phyloP scores from a whole-genome alignment of 495 filamentous ascomycete species.

The Rostrohypoxylon terebratum region DNA sequence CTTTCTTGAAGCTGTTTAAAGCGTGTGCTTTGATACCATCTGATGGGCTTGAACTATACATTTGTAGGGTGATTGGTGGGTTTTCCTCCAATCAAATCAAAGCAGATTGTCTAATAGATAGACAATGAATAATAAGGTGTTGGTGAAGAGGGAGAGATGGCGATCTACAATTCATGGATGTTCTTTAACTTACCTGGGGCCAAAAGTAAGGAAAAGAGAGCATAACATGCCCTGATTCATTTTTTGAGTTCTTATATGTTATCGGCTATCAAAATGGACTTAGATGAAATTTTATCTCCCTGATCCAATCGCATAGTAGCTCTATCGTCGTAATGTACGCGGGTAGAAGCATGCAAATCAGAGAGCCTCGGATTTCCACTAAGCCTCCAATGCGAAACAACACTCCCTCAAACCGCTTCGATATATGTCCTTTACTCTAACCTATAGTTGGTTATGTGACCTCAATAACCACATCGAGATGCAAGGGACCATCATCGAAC shows the following conservation, averaged over 20 bases:
- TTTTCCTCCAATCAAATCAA: not conserved
- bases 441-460: not conserved
- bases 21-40: too few relatives aligned
- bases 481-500: conserved; percentile 48
- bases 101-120: not conserved
- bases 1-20: too few relatives aligned
- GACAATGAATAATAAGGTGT: not conserved
- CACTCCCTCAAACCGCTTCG: not conserved
- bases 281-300: not conserved
- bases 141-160: not conserved
- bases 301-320: not conserved
- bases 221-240: not conserved
- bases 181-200: not conserved
- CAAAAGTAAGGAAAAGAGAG: not conserved
- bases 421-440: not conserved
- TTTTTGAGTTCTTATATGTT: not conserved
- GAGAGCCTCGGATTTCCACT: not conserved
- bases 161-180: not conserved
- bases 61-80: too few relatives aligned
- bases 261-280: not conserved
- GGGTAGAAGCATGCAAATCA: not conserved
- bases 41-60: too few relatives aligned
- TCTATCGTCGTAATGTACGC: not conserved
- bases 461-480: not conserved
- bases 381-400: not conserved